Percentiles rank a stretch among this genome's conserved stretches.
These are phyloP conservation scores for Gigaspora rosea DNA, from an alignment of 192 early-diverging fungal genomes.

Conservation along the genomic window DNA sequence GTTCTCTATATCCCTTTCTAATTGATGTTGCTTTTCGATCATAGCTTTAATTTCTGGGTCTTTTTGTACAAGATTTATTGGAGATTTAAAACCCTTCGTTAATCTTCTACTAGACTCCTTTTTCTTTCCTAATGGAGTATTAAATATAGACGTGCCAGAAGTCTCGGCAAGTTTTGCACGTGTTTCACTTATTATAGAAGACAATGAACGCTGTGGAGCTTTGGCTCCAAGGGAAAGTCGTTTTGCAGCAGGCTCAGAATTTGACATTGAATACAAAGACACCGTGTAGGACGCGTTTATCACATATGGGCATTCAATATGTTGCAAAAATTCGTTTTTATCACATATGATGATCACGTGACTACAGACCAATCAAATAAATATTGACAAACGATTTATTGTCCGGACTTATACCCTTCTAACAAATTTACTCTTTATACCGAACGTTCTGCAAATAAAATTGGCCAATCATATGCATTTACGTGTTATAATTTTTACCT, in stretches of 20 bases:
- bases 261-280: not conserved
- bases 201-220: not conserved
- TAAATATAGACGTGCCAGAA: not conserved
- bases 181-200: conserved; percentile 16
- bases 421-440: no score
- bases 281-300: no score
- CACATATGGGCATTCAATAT: no score
- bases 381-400: no score
- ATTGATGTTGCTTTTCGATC: not conserved
- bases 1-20: conserved; percentile 14
- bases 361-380: no score
- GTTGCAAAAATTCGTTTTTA: no score
- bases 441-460: no score
- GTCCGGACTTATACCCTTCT: no score
- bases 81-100: not conserved
- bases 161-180: not conserved
- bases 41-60: not conserved
- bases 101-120: not conserved
- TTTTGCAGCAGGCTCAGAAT: conserved; percentile 11
- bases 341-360: no score
- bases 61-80: not conserved
- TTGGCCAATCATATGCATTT: no score
- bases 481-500: no score
- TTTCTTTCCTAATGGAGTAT: not conserved
- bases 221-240: not conserved